Conservation (phyloP, 148 eudicot genomes). For the Chenopodium album region DNA sequence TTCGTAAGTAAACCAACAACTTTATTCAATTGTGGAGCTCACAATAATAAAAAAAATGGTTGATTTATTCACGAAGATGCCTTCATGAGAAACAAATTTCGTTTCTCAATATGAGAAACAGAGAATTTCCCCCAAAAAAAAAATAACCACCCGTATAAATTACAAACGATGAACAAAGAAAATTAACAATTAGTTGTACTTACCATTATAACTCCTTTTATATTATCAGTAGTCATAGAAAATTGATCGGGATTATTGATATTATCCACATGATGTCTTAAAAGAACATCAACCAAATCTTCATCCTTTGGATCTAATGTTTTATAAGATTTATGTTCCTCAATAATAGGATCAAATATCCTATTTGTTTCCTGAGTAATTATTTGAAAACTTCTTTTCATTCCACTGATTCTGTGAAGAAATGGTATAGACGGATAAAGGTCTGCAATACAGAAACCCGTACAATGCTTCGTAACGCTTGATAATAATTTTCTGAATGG, state of each 20-base stretch:
- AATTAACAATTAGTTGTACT: neutral
- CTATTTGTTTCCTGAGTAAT: conserved; percentile 14
- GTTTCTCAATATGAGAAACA: too few species aligned
- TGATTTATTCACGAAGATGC: too few species aligned
- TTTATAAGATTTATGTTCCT: conserved; percentile 16
- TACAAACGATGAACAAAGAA: too few species aligned
- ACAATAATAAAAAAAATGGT: too few species aligned
- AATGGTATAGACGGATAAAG: conserved; percentile 29
- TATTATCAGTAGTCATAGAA: conserved; percentile 27
- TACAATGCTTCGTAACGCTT: conserved; percentile 10
- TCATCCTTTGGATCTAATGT: conserved; percentile 13
- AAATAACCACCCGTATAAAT: too few species aligned
- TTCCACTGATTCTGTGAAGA: conserved; percentile 16
- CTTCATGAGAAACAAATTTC: too few species aligned
- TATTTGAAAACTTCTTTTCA: conserved; percentile 4
- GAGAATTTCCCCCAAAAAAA: too few species aligned
- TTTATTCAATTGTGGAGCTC: too few species aligned
- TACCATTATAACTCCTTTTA: conserved; percentile 33
- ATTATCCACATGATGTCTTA: conserved; percentile 21
- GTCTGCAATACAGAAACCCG: conserved; percentile 33
- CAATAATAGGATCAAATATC: conserved; percentile 27
- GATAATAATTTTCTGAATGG: conserved; percentile 14
- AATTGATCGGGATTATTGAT: conserved; percentile 9
- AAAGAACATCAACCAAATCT: conserved; percentile 32
- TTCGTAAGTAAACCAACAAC: too few species aligned